These are phyloP conservation scores for Pseudogymnoascus pannorum DNA, from an alignment of 2,329 filamentous ascomycete genomes.

Conservation along the genomic window DNA sequence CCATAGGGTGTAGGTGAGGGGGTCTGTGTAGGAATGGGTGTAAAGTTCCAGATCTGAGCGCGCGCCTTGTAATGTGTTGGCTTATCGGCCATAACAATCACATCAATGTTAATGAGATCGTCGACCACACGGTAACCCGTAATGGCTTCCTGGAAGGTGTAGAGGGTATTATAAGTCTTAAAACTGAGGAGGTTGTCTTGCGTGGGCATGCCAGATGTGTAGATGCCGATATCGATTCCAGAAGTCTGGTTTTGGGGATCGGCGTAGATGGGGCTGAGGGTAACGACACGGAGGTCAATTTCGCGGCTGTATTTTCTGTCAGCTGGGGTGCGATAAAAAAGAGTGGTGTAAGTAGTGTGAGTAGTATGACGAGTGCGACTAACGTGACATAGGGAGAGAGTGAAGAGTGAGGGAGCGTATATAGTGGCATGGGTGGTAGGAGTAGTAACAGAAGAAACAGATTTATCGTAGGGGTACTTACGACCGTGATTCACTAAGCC, in stretches of 20 bases:
- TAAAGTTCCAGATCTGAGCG: conserved; percentile 7
- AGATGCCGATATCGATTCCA: conserved; percentile 2
- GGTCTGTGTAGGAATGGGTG: neutral
- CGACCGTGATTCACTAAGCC: neutral
- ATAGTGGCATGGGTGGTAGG: too few relatives aligned
- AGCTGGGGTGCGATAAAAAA: neutral
- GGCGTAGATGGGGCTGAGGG: conserved; percentile 10
- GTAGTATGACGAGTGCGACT: too few relatives aligned
- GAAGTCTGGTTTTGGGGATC: conserved; percentile 1
- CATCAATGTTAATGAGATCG: conserved; percentile 1
- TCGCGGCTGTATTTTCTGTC: neutral
- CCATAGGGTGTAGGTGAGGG: neutral
- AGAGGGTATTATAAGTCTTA: neutral
- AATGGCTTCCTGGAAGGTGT: conserved; percentile 10
- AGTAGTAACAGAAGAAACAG: too few relatives aligned
- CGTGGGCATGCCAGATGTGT: conserved; percentile 1
- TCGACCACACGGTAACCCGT: conserved; percentile 8
- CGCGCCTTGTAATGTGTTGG: conserved; percentile 7
- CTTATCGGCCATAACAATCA: conserved; percentile 6
- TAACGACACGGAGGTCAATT: conserved; percentile 4
- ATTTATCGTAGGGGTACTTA: too few relatives aligned
- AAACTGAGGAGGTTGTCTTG: conserved; percentile 10
- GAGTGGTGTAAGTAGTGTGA: too few relatives aligned
- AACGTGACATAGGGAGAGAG: too few relatives aligned
- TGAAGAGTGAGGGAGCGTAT: too few relatives aligned